A percentile compares a stretch with the other conserved stretches of the same genome.
phyloP scores from a whole-genome alignment of 345 rosid genomes.

The Bruguiera parviflora region DNA sequence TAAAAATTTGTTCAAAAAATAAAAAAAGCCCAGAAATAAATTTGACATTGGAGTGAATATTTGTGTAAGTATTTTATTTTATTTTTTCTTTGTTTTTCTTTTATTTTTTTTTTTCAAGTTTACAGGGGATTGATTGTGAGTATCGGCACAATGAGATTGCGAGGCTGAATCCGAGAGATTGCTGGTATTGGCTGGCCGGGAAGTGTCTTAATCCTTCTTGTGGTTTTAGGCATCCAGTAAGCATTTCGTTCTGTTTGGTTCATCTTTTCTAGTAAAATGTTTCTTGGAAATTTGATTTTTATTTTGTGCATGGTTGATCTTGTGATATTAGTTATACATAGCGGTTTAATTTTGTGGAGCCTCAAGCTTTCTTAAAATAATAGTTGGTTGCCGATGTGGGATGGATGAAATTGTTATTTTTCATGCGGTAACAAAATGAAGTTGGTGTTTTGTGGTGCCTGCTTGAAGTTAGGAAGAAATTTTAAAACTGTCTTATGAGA shows the following conservation, averaged over 20 bases:
- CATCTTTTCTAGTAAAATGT: not conserved
- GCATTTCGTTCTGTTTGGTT: not conserved
- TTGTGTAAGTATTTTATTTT: not conserved
- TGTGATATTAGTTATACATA: too few species aligned
- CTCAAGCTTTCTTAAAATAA: too few species aligned
- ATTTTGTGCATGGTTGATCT: not conserved
- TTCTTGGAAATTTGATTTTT: not conserved
- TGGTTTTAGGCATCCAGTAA: constrained; percentile 28
- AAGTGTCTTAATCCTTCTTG: constrained; percentile 20
- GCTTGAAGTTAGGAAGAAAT: too few species aligned
- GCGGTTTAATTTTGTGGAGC: too few species aligned
- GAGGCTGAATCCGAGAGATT: not conserved
- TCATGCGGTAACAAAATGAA: too few species aligned
- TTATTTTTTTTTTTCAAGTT: not conserved
- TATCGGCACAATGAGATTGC: not conserved
- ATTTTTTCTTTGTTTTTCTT: not conserved
- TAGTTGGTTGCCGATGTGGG: too few species aligned
- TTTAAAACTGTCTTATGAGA: too few species aligned
- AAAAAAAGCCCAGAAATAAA: not conserved
- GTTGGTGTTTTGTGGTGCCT: too few species aligned
- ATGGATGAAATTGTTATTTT: too few species aligned
- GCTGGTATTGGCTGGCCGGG: not conserved
- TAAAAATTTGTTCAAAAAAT: too few species aligned
- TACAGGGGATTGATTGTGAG: not conserved
- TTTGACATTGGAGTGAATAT: not conserved